Evolutionary conservation across 1,284 basidiomycete genomes (phyloP), one percentile per base, ranked within the genome.

Genomic region (Ceratobasidium sp.): DNA sequence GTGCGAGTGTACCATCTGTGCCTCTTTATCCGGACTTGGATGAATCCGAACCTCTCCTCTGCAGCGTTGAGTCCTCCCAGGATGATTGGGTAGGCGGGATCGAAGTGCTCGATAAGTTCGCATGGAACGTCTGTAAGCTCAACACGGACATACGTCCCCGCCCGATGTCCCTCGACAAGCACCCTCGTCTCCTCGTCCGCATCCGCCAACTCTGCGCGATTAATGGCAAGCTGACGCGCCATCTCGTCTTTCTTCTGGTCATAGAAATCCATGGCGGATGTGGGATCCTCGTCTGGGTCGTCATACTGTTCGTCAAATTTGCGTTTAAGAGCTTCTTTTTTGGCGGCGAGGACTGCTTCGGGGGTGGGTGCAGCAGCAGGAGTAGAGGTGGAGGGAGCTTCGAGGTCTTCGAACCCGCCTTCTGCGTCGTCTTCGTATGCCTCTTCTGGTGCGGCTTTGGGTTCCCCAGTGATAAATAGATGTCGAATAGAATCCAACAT

Each of bases 301-400:
- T 98, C 96, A 81, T 98, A 98, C 81, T 98, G 93, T 79, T 96
- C 94, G 83, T 99, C 94, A 80, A 98, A 98, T 80, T 97, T 97
- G 76, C 91, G 90, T 81, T 98, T 98, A 73, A 98, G 86, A 0
- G 88, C 89, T 77, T 92, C 94, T 83, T 98, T 98, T 83, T 98
- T 98, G 50, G 87, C 87, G 5, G 91, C 89, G 35, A 98, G 87
- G 0, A 87, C 83, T 1, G 86, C 85, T 6, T 87, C 87, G 30
- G 43, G 58, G 1, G 82, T 79, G 70, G 86, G 86, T 55, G 73
- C 55, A 66, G 77, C 78, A 23, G 79, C 80, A 59, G 81, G 77
- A 46, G 81, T 81, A 6, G 80, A 80, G 9, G 78, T 82, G 3
- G 80, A 81, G 7, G 80, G 81, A 21, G 80, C 82, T 62, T 85